Evolutionary conservation across 345 rosid genomes (phyloP), one percentile per base, ranked within the genome.

Genomic region (Triadica sebifera): DNA sequence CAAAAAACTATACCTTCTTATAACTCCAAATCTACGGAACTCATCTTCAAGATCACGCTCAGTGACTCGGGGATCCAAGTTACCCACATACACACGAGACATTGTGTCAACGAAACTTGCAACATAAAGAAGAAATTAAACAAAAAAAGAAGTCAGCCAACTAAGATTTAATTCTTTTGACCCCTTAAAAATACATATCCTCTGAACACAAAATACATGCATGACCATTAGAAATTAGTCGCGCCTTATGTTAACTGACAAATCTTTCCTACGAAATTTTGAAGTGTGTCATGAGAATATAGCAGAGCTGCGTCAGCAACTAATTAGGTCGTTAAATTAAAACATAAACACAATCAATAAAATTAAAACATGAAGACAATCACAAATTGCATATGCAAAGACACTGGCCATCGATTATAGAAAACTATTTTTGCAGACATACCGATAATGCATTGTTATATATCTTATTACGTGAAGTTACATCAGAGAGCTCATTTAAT

Each of bases 31-130:
- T 49, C 29, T 53, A 41, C 84, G 75, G 65, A 81, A 81, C 62
- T 81, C 84, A 52, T 81, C 81, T 37, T 81, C 84, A 13, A 80
- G 83, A 37, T 80, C 83, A 67, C 79, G 79, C 70, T 81, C 84
- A 24, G 78, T 50, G 15, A 81, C 81, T 24, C 79, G 72, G 8
- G 81, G 78, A 37, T 81, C 84, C 76, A 81, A 71, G 69, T 81
- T 81, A 20, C 84, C 84, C 39, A 81, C 81, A 24, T 77, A 81
- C 25, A 81, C 81, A 17, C 84, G 81, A 78, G 81, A 74, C 84
- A 81, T 81, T 41, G n/a, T 38, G 15, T 73, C 61, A 53, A 55
- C 41, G 2, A 43, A 41, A 78, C 65, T 74, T 59, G 74, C 46
- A 37, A 34, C 58, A 55, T 6, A 39, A 24, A 29, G 34, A 29